Base-by-base conservation (phyloP, 2,329 filamentous ascomycete species). In the Exserohilum rostratum region DNA sequence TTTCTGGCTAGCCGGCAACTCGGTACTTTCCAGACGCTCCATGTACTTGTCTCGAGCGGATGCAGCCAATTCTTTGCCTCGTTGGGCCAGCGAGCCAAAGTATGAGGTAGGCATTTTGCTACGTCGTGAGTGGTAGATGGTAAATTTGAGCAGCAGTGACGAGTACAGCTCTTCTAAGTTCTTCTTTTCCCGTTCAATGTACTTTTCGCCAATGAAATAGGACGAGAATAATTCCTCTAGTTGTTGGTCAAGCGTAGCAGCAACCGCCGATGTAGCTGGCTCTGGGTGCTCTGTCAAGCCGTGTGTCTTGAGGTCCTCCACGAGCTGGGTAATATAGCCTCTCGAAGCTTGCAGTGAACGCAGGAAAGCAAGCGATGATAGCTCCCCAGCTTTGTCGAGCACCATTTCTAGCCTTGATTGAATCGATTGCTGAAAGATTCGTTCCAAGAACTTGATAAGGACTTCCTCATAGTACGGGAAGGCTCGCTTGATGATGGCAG, bases 381-480 rank as follows among this genome's bases (percentile, higher is more conserved):
- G 87, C 5, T 90, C 90, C 61, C 91, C 90, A 13, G 95, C 95
- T 77, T 98, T 98, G 66, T 96, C 93, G 43, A 99, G 80, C 3
- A 99, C 93, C 86, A 96, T 90, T 73, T 99, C 95, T 9, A 99
- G 82, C 12, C 93, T 86, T 74, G 98, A 93, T 76, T 99, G 96
- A 58, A 99, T 93, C 1, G 93, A 98, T 76, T 99, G 95, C 72
- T 99, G 95, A 70, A 99, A 99, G 10, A 99, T 89, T 62, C 95
- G 85, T 76, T 99, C 95, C 46, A 99, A 83, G 67, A 99, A 99
- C 66, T 93, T 93, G 61, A 88, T 88, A 46, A 99, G 80, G 1
- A 99, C 95, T 55, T 93, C 93, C 67, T 99, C 95, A 65, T 96
- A 93, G 74, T 93, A 97, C 0, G 95, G 95, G 70, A 99, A 99